Evolutionary conservation across 108 stramenopile genomes (phyloP).

Genomic region (Nitzschia sp.): DNA sequence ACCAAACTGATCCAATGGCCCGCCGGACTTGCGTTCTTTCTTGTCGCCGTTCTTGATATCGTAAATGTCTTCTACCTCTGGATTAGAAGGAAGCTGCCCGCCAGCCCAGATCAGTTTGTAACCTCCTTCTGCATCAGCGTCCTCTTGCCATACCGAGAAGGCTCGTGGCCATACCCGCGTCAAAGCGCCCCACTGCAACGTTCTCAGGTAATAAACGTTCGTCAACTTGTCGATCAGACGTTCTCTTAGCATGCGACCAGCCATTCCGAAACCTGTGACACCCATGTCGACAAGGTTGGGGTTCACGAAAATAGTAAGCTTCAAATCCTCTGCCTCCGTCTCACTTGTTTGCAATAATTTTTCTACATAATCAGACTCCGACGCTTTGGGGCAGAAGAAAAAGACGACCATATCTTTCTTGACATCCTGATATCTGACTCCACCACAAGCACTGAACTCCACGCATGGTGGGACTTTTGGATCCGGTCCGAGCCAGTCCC

Average conservation of each 20-base stretch:
- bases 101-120: slow-evolving; percentile 73
- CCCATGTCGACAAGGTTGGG: slow-evolving; percentile 95
- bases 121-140: slow-evolving; percentile 78
- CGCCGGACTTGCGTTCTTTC: slow-evolving; percentile 41
- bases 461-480: slow-evolving; percentile 72
- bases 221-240: slow-evolving; percentile 76
- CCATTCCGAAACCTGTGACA: slow-evolving; percentile 94
- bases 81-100: slow-evolving; percentile 74
- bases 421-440: slow-evolving; percentile 60
- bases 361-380: slow-evolving; percentile 75
- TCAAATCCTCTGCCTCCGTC: slow-evolving; percentile 34
- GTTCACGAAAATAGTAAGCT: slow-evolving; percentile 86
- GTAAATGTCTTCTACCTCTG: slow-evolving; percentile 88
- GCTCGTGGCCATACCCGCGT: slow-evolving; percentile 63
- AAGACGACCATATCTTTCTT: slow-evolving; percentile 58
- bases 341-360: slow-evolving; percentile 50
- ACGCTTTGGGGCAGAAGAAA: slow-evolving; percentile 85
- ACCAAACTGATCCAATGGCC: slow-evolving; percentile 70
- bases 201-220: slow-evolving; percentile 85
- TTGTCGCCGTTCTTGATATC: slow-evolving; percentile 67
- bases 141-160: slow-evolving; percentile 92
- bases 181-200: slow-evolving; percentile 90
- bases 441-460: slow-evolving; percentile 69
- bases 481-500: slow-evolving; percentile 73
- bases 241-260: slow-evolving; percentile 86